A percentile compares a stretch with the other conserved stretches of the same genome.
These are phyloP conservation scores for Monosiga brevicollis DNA, from an alignment of 78 protist genomes.

Conservation along the genomic window DNA sequence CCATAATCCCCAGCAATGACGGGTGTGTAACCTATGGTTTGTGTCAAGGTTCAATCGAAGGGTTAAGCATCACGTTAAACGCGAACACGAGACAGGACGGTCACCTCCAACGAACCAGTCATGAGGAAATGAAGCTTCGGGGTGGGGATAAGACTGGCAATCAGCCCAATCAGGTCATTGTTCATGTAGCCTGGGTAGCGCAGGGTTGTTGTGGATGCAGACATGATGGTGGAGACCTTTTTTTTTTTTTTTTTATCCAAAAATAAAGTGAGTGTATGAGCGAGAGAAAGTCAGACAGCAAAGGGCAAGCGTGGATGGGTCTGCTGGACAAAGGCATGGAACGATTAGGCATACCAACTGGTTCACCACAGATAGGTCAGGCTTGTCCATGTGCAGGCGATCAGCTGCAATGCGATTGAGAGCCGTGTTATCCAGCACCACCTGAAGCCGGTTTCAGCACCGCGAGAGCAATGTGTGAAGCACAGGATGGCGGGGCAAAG, in stretches of 20 bases:
- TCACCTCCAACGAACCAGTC: too few relatives aligned
- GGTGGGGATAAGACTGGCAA: slow-evolving; percentile 96
- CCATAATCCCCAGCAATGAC: background rate
- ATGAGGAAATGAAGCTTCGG: slow-evolving; percentile 98
- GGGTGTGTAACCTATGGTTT: background rate
- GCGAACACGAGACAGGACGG: too few relatives aligned
- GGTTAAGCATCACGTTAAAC: too few relatives aligned
- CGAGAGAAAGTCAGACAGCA: too few relatives aligned
- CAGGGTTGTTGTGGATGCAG: slow-evolving; percentile 93
- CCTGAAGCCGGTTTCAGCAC: too few relatives aligned
- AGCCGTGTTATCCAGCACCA: slow-evolving; percentile 97
- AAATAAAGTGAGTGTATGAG: too few relatives aligned
- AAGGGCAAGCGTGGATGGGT: too few relatives aligned
- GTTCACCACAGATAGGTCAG: slow-evolving; percentile 72
- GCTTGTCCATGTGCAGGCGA: slow-evolving; percentile 63
- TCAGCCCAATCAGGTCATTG: slow-evolving; percentile 91
- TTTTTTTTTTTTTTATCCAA: too few relatives aligned
- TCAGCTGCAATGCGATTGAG: slow-evolving; percentile 87
- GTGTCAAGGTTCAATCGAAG: too few relatives aligned
- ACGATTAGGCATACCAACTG: slow-evolving; percentile 12
- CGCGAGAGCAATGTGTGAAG: too few relatives aligned
- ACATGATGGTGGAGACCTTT: slow-evolving; percentile 91
- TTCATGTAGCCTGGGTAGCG: slow-evolving; percentile 96
- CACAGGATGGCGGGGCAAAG: too few relatives aligned
- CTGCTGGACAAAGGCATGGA: background rate